Evolutionary conservation across 371 early-diverging fungal species (phyloP).

Genomic region (Apophysomyces sp.): DNA sequence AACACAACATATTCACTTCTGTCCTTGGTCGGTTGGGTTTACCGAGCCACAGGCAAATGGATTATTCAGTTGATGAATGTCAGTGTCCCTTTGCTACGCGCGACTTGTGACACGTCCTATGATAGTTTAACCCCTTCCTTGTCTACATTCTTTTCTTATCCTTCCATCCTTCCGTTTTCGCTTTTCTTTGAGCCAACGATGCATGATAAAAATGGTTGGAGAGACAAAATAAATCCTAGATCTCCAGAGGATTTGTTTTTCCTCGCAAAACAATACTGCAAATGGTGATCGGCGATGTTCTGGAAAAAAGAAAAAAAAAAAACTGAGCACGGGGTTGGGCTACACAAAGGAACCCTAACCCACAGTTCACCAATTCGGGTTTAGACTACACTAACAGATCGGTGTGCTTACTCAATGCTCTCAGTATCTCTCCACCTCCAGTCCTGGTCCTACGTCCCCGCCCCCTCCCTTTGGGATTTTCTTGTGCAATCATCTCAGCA

Average conservation of each 20-base stretch:
- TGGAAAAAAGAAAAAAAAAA: neutral
- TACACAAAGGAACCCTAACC: slow-evolving; percentile 1
- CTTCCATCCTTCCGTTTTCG: neutral
- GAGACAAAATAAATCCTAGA: too few relatives aligned
- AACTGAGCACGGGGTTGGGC: neutral
- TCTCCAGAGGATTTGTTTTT: too few relatives aligned
- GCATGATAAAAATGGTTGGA: neutral
- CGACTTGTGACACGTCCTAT: neutral
- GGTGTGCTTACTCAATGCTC: neutral
- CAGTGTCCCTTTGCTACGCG: slow-evolving; percentile 1
- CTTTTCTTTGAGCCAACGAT: neutral
- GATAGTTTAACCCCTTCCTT: neutral
- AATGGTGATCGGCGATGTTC: neutral
- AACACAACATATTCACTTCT: slow-evolving; percentile 1
- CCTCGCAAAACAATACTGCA: too few relatives aligned
- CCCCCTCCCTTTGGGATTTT: neutral
- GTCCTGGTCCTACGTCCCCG: neutral
- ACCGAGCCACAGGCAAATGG: neutral
- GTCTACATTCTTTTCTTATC: neutral
- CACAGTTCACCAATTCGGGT: neutral
- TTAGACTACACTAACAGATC: neutral
- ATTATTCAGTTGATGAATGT: neutral
- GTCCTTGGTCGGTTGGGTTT: neutral
- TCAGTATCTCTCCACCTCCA: neutral
- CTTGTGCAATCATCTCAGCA: neutral